These are phyloP conservation scores for Russula lepida DNA, from an alignment of 768 basidiomycete genomes.

Conservation along the genomic window DNA sequence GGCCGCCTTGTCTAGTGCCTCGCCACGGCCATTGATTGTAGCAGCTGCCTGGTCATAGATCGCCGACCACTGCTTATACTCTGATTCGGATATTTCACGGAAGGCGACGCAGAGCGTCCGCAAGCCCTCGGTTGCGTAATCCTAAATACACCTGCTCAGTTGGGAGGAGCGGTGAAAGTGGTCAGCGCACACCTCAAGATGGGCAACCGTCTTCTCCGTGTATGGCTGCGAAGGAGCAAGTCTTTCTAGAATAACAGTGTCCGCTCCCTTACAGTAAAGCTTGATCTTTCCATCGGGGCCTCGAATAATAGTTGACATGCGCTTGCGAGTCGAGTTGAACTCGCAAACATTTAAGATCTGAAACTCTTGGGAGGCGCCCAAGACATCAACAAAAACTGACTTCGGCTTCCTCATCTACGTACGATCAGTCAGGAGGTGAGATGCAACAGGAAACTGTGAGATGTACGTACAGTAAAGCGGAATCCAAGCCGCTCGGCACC, in stretches of 20 bases:
- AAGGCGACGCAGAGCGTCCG: constrained; percentile 95
- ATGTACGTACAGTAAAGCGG: constrained; percentile 75
- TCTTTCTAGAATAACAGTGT: constrained; percentile 93
- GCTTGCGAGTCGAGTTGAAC: constrained; percentile 95
- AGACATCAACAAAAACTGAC: constrained; percentile 83
- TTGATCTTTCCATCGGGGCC: constrained; percentile 87
- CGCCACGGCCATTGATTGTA: constrained; percentile 92
- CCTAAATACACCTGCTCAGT: constrained; percentile 36
- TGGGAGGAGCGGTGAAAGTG: not conserved
- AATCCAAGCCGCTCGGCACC: constrained; percentile 91
- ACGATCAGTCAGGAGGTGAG: constrained; percentile 22
- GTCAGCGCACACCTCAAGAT: constrained; percentile 66
- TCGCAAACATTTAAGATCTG: constrained; percentile 96
- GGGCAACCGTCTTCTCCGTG: constrained; percentile 76
- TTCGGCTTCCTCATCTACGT: constrained; percentile 87
- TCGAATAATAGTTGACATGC: constrained; percentile 94
- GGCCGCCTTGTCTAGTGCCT: constrained; percentile 89
- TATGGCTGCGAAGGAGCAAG: constrained; percentile 78
- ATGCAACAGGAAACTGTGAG: not conserved
- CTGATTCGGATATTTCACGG: constrained; percentile 84
- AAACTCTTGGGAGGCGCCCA: constrained; percentile 67
- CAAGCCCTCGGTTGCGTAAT: constrained; percentile 94
- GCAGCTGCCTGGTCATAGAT: constrained; percentile 90
- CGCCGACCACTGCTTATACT: constrained; percentile 80
- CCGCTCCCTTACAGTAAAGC: constrained; percentile 93